Percentiles rank a stretch among this genome's conserved stretches.
Evolutionary conservation across 2,329 filamentous ascomycete genomes (phyloP).

Genomic region (Lasiodiplodia hormozganensis): DNA sequence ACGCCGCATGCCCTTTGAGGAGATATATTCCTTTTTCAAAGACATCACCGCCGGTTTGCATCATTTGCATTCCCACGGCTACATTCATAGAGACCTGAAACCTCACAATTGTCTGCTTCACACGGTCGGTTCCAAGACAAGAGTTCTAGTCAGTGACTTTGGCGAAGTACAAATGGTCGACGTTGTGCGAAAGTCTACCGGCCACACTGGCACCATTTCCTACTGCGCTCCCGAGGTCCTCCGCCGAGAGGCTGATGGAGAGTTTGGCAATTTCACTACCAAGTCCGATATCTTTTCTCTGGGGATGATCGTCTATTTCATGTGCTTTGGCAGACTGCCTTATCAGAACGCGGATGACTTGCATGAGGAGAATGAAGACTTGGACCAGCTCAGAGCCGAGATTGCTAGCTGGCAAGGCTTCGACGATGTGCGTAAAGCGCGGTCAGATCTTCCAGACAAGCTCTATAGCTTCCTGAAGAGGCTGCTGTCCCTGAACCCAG

Average conservation of each 20-base stretch:
- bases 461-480: conserved; percentile 85
- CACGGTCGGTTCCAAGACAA: conserved; percentile 71
- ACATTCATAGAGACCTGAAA: conserved; percentile 95
- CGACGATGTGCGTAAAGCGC: conserved; percentile 73
- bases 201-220: conserved; percentile 93
- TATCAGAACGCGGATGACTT: conserved; percentile 84
- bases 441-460: conserved; percentile 83
- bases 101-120: conserved; percentile 95
- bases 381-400: conserved; percentile 83
- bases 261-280: conserved; percentile 90
- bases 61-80: conserved; percentile 88
- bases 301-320: conserved; percentile 98
- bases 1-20: conserved; percentile 73
- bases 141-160: conserved; percentile 94
- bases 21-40: conserved; percentile 96
- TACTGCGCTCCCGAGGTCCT: conserved; percentile 97
- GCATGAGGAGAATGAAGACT: conserved; percentile 89
- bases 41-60: conserved; percentile 92
- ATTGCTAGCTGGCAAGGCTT: conserved; percentile 90
- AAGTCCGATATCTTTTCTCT: conserved; percentile 99
- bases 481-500: conserved; percentile 78
- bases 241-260: conserved; percentile 69
- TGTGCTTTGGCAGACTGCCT: conserved; percentile 90
- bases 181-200: conserved; percentile 82
- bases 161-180: conserved; percentile 92